Base-by-base conservation (phyloP, 2,329 filamentous ascomycete species). In the Colletotrichum ledebouriae region DNA sequence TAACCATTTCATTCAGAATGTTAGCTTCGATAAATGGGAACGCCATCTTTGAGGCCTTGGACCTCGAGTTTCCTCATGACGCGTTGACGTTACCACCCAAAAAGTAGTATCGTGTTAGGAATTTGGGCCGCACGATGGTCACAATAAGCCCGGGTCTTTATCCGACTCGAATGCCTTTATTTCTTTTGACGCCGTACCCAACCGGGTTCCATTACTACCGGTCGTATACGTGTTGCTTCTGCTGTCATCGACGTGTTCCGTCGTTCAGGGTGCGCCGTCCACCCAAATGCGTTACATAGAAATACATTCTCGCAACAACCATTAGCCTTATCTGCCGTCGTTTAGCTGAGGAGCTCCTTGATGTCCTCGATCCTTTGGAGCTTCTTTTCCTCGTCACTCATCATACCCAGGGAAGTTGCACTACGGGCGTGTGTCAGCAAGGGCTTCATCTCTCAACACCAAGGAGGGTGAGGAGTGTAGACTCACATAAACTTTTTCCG, bases 401-500 rank as follows among this genome's bases (percentile, higher is more conserved):
- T 97, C 89, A 99, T 95, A 1, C 96, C 96, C 39, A 99, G 82
- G 0, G 93, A 96, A 15, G 92, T 94, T n/a, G 96, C 96, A 81
- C 94, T 97, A 67, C 56, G 22, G 34, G 25, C 25, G 50, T 29
- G 29, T 29, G 57, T 61, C 20, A 63, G 58, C 13, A 41, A 13
- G n/a, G 22, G 67, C 33, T 39, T 29, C 13, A 15, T 3, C 11
- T 10, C n/a, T 22, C 11, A 4, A 34, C 37, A 34, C 4, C 13
- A 22, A 15, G 22, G 13, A 15, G 33, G 49, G 29, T 6, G 29
- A 29, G 29, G 29, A 29, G 29, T 6, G 6, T 6, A 9, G 63
- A 90, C 92, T 90, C 77, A 94, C 91, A 97, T 93, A 74, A 97
- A 97, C 84, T 94, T 98, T 84, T 99, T 99, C 76, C 94, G 84